Evolutionary conservation across 2,329 filamentous ascomycete species (phyloP), one percentile per base, ranked within the genome.

Genomic region (Nigrograna mackinnonii): DNA sequence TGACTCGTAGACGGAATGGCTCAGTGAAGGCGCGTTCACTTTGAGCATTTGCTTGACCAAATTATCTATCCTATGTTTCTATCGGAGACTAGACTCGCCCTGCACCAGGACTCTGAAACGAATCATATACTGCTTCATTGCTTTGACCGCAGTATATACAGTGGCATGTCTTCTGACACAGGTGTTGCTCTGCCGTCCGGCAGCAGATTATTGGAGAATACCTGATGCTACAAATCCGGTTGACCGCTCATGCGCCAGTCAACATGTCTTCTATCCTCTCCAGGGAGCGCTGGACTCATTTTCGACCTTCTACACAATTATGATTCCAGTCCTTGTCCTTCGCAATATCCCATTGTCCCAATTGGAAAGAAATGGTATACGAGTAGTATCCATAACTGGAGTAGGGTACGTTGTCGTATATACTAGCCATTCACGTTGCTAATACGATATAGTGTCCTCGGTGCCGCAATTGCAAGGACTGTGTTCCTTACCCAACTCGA

Each of bases 11-110:
- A 44, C 61, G 7, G 52, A 57, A 38, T 69, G 62, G 61, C 46
- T 69, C 6, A 63, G 53, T 20, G 60, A 69, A 49, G 46, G 57
- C 16, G 44, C 56, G 3, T 69, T 68, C 38, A 41, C 68, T n/a
- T 13, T 64, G 19, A 60, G 56, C 32, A 58, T 50, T 11, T 60
- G 59, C 35, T 55, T 57, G 17, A 64, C 60, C 26, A 72, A 71
- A 44, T 53, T 69, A 14, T 69, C 66, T 0, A 60, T 70, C 2
- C 51, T 71, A 6, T 49, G 60, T n/a, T 69, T 72, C 48, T 70
- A 67, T 39, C 59, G 62, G 7, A 52, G 68, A 22, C 46, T 72
- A 2, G 64, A 66, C 3, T 44, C 46, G 5, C 55, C 58, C 2
- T 61, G 50, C 42, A 52, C 57, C 4, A 47, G 32, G 24, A 45